Evolutionary conservation across 2,329 filamentous ascomycete species (phyloP).

Genomic region (Ophiostoma sp.): DNA sequence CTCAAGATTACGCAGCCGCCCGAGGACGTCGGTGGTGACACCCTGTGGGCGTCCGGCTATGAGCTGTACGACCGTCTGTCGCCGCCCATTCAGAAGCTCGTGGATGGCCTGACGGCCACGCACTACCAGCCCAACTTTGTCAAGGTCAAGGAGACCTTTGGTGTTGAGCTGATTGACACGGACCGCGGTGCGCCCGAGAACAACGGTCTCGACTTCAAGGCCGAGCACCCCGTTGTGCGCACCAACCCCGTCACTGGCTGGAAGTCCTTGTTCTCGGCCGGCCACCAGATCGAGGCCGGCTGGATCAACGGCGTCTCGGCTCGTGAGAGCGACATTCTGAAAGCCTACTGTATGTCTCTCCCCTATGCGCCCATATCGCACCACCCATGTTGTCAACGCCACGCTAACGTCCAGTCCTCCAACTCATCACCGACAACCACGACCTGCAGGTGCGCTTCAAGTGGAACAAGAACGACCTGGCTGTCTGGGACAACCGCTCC

Average conservation of each 20-base stretch:
- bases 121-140: constrained; percentile 39
- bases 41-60: constrained; percentile 68
- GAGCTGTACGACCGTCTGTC: constrained; percentile 55
- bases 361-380: background rate
- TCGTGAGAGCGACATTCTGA: constrained; percentile 38
- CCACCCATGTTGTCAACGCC: background rate
- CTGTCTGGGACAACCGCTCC: constrained; percentile 38
- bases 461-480: constrained; percentile 37
- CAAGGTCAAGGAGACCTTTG: constrained; percentile 39
- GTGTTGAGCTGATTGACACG: constrained; percentile 39
- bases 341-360: constrained; percentile 31
- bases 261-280: constrained; percentile 38
- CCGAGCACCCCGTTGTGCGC: constrained; percentile 36
- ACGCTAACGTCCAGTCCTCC: constrained; percentile 28
- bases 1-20: constrained; percentile 47
- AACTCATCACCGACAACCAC: constrained; percentile 37
- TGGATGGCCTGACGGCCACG: constrained; percentile 35
- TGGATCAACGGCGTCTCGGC: constrained; percentile 38
- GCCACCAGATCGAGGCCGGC: constrained; percentile 35
- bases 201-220: constrained; percentile 35
- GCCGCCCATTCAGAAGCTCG: constrained; percentile 33
- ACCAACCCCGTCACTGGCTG: constrained; percentile 39
- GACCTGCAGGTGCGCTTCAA: constrained; percentile 38
- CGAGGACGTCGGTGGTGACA: constrained; percentile 46
- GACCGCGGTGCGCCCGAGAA: constrained; percentile 36